phyloP scores from a whole-genome alignment of 2,329 filamentous ascomycete genomes.

The Pseudopyricularia javanii region DNA sequence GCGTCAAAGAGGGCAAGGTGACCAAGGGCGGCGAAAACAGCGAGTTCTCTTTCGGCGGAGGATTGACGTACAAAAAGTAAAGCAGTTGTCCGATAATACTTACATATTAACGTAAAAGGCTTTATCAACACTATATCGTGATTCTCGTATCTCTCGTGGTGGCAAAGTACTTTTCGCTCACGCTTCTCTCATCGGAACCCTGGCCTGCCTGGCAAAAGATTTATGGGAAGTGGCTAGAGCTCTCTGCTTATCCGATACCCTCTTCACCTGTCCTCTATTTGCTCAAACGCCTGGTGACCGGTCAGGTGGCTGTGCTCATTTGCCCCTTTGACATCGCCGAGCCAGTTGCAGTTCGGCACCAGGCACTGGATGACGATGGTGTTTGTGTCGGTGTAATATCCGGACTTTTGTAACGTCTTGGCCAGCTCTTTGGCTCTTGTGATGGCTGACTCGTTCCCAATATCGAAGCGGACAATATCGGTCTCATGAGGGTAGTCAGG shows the following conservation, averaged over 20 bases:
- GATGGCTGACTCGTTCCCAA: conserved; percentile 53
- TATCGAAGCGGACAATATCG: conserved; percentile 52
- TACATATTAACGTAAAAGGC: background rate
- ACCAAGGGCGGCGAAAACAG: conserved; percentile 31
- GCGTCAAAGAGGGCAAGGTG: conserved; percentile 29
- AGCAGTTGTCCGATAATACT: background rate
- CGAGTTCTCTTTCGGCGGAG: conserved; percentile 35
- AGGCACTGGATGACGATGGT: conserved; percentile 72
- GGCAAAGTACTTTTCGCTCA: too few species aligned
- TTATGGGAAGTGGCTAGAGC: background rate
- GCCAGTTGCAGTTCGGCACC: conserved; percentile 43
- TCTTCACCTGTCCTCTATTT: conserved; percentile 6
- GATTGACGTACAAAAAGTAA: conserved; percentile 31
- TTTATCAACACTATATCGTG: background rate
- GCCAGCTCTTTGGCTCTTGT: conserved; percentile 54
- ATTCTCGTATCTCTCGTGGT: too few species aligned
- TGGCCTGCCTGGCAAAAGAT: background rate
- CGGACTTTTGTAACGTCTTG: conserved; percentile 48
- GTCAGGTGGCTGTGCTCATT: conserved; percentile 46
- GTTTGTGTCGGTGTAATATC: conserved; percentile 85
- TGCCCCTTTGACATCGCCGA: conserved; percentile 39
- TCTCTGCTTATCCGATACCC: background rate
- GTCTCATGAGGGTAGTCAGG: conserved; percentile 37
- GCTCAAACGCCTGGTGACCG: conserved; percentile 36
- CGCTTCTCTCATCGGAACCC: background rate